A percentile compares a stretch with the other conserved stretches of the same genome.
These are phyloP conservation scores for Inga laurina DNA, from an alignment of 306 rosid species.

Conservation along the genomic window DNA sequence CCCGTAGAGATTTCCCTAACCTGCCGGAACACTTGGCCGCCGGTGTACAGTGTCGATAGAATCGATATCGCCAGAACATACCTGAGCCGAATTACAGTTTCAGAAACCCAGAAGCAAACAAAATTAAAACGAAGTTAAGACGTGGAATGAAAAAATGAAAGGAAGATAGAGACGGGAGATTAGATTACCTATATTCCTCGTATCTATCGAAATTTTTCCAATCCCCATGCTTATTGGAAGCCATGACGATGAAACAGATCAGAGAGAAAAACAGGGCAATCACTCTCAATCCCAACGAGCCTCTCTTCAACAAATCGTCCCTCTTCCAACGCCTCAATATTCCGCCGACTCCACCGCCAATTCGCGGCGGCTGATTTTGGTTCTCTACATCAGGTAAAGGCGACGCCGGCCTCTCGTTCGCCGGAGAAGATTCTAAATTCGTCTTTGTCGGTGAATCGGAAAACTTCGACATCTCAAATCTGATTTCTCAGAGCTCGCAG, in stretches of 20 bases:
- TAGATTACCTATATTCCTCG: constrained; percentile 62
- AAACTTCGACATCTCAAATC: constrained; percentile 35
- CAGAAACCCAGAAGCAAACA: not conserved
- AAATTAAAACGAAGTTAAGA: too few relatives aligned
- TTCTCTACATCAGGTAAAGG: not conserved
- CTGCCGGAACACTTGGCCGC: constrained; percentile 48
- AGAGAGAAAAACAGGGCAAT: constrained; percentile 58
- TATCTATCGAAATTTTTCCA: constrained; percentile 57
- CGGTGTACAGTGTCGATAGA: constrained; percentile 55
- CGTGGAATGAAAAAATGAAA: not conserved
- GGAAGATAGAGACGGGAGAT: not conserved
- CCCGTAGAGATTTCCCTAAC: constrained; percentile 46
- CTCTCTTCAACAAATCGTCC: constrained; percentile 60
- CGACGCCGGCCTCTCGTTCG: not conserved
- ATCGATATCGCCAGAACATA: constrained; percentile 58
- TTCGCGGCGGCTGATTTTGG: not conserved
- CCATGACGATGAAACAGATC: constrained; percentile 60
- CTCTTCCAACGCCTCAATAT: constrained; percentile 68
- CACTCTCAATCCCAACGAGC: constrained; percentile 57
- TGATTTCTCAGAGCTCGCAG: not conserved
- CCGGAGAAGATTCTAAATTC: constrained; percentile 36
- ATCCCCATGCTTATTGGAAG: constrained; percentile 67
- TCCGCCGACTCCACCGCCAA: constrained; percentile 28
- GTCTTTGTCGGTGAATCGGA: constrained; percentile 34
- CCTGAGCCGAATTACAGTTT: constrained; percentile 38